These are phyloP conservation scores for Globisporangium emineosum DNA, from an alignment of 352 stramenopile species.

Conservation along the genomic window DNA sequence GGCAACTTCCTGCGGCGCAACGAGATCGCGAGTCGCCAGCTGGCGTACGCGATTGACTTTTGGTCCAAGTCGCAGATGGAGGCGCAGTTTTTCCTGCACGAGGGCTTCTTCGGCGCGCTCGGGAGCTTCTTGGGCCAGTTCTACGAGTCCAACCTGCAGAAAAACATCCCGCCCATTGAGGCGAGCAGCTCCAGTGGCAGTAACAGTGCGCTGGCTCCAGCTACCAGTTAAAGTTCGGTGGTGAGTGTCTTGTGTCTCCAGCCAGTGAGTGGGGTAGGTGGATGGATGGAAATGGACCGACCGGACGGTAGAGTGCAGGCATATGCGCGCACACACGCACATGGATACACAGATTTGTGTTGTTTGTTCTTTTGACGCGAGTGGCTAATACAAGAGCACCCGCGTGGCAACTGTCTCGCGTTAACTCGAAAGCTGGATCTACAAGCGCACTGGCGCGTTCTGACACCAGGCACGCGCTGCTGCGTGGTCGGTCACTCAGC, in stretches of 20 bases:
- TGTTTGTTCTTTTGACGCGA: background rate
- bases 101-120: conserved; percentile 97
- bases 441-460: background rate
- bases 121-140: conserved; percentile 89
- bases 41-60: conserved; percentile 95
- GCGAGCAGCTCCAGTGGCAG: too few relatives aligned
- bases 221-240: background rate
- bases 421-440: background rate
- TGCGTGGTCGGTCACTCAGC: background rate
- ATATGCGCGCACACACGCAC: too few relatives aligned
- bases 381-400: background rate
- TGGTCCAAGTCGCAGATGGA: conserved; percentile 93
- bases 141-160: conserved; percentile 19
- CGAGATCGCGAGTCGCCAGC: conserved; percentile 85
- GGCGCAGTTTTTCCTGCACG: conserved; percentile 92
- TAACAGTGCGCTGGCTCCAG: background rate
- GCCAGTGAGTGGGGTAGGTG: too few relatives aligned
- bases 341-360: too few relatives aligned
- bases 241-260: background rate
- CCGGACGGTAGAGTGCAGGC: too few relatives aligned
- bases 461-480: background rate
- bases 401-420: background rate
- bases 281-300: too few relatives aligned
- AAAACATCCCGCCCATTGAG: conserved; percentile 16
- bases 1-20: conserved; percentile 97